A percentile compares a stretch with the other conserved stretches of the same genome.
phyloP scores from a whole-genome alignment of 306 rosid genomes.

The Sphenostylis stenocarpa region DNA sequence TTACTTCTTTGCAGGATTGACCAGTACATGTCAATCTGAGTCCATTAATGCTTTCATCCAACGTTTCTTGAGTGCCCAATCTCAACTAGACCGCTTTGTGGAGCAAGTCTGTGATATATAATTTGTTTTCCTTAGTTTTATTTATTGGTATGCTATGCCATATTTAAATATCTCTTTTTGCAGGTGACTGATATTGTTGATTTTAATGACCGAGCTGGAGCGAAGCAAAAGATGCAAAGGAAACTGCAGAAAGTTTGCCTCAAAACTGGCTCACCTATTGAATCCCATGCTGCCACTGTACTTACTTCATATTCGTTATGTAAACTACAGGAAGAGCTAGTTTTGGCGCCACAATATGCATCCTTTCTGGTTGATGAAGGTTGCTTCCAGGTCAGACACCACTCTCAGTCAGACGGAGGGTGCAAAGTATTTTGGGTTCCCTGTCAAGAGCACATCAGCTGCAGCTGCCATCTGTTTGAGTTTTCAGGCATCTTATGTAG shows the following conservation, averaged over 20 bases:
- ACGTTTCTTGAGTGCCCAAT: conserved; percentile 70
- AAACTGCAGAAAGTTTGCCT: conserved; percentile 71
- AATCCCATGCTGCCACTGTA: conserved; percentile 78
- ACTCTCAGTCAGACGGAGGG: conserved; percentile 78
- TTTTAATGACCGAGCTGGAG: conserved; percentile 65
- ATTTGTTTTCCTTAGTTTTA: conserved; percentile 2
- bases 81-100: conserved; percentile 62
- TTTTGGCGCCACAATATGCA: conserved; percentile 84
- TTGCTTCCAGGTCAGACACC: conserved; percentile 85
- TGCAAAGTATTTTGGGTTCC: conserved; percentile 77
- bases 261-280: conserved; percentile 86
- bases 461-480: conserved; percentile 75
- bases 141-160: conserved; percentile 15
- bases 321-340: conserved; percentile 86
- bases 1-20: conserved; percentile 76
- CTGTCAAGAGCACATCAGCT: conserved; percentile 78
- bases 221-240: conserved; percentile 71
- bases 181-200: conserved; percentile 70
- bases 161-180: conserved; percentile 6
- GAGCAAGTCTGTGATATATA: conserved; percentile 57
- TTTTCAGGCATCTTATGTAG: conserved; percentile 77
- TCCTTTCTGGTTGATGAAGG: conserved; percentile 67
- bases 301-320: conserved; percentile 75
- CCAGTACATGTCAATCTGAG: conserved; percentile 60
- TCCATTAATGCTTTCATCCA: conserved; percentile 65